Conservation (phyloP, 2,329 filamentous ascomycete species). For the Trichoderma aggressivum region DNA sequence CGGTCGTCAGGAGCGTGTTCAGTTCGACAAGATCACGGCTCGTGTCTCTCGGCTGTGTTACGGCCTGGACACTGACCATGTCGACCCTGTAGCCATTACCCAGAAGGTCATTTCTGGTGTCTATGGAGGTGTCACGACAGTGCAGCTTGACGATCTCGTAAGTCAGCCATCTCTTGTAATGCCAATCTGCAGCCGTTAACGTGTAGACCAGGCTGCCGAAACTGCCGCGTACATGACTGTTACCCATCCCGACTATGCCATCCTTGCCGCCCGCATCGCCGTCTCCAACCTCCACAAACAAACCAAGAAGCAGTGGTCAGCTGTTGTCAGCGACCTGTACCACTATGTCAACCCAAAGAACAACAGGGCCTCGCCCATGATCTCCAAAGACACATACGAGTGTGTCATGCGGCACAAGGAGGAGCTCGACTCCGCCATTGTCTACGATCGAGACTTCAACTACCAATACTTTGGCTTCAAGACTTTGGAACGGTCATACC, state of each 20-base stretch:
- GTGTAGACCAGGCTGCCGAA: conserved; percentile 74
- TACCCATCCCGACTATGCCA: conserved; percentile 97
- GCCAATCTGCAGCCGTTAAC: background rate
- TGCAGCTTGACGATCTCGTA: conserved; percentile 95
- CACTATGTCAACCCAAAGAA: conserved; percentile 97
- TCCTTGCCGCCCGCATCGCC: conserved; percentile 95
- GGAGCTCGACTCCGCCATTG: conserved; percentile 96
- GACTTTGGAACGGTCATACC: conserved; percentile 95
- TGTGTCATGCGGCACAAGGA: conserved; percentile 94
- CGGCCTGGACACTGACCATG: conserved; percentile 88
- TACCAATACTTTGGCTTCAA: conserved; percentile 99
- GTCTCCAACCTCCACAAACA: conserved; percentile 99
- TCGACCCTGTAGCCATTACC: conserved; percentile 96
- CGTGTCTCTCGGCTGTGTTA: conserved; percentile 97
- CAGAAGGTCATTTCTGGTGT: conserved; percentile 99
- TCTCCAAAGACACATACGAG: conserved; percentile 85
- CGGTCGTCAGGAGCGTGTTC: conserved; percentile 98
- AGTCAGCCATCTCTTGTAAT: conserved; percentile 35
- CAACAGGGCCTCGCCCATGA: conserved; percentile 81
- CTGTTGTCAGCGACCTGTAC: conserved; percentile 88
- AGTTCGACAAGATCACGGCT: conserved; percentile 99
- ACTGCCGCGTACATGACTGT: conserved; percentile 99
- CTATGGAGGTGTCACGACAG: conserved; percentile 94
- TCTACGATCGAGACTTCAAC: conserved; percentile 99
- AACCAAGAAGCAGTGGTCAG: conserved; percentile 99